phyloP scores from a whole-genome alignment of 1,139 yeast genomes.

The Saccharomyces hybrid region DNA sequence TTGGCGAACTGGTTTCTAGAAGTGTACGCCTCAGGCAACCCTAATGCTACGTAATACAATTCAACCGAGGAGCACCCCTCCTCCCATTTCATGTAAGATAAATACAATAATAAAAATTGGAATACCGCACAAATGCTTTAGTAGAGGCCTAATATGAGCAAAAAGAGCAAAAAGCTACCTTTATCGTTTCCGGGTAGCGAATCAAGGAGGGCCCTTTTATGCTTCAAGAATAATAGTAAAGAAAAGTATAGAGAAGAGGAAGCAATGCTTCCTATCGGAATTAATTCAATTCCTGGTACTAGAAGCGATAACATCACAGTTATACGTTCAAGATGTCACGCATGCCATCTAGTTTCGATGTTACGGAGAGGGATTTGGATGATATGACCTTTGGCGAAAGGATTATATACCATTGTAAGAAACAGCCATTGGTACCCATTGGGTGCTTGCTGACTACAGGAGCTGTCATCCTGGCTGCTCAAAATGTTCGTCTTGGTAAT shows the following conservation, averaged over 20 bases:
- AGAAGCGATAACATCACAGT: neutral
- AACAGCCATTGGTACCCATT: constrained; percentile 75
- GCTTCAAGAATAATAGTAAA: neutral
- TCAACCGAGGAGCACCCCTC: neutral
- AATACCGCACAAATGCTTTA: neutral
- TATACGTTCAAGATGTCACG: constrained; percentile 25
- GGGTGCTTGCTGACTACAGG: constrained; percentile 75
- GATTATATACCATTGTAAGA: constrained; percentile 42
- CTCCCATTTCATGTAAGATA: neutral
- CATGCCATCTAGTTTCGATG: constrained; percentile 34
- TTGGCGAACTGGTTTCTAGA: constrained; percentile 69
- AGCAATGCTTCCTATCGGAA: neutral
- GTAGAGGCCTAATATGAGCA: neutral
- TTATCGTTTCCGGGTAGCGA: constrained; percentile 1
- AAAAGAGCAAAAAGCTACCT: neutral
- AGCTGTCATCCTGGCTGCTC: constrained; percentile 73
- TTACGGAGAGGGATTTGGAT: constrained; percentile 19
- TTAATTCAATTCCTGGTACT: neutral
- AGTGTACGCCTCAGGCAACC: constrained; percentile 21
- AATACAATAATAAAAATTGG: neutral
- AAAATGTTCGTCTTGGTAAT: constrained; percentile 66
- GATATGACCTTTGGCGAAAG: constrained; percentile 32
- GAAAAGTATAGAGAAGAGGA: neutral
- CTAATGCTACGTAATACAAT: neutral
- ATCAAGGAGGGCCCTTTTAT: neutral